A percentile compares a stretch with the other conserved stretches of the same genome.
These are phyloP conservation scores for Endocladia muricata DNA, from an alignment of 31 red algal species.

Conservation along the genomic window DNA sequence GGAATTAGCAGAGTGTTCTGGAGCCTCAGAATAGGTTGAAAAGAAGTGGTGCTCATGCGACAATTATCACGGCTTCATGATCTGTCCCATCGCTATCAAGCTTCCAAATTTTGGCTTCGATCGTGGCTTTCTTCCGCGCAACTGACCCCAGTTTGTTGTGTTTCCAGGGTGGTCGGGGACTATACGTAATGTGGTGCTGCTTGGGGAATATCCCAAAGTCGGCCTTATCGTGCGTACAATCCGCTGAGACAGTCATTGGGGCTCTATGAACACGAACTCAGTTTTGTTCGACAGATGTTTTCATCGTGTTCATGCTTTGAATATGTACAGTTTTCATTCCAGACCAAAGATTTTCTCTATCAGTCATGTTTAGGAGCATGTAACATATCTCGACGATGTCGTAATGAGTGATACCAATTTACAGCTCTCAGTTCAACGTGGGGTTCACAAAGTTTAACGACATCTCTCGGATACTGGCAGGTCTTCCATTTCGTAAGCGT, in stretches of 20 bases:
- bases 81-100: neutral
- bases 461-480: neutral
- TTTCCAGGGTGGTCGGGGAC: neutral
- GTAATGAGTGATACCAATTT: neutral
- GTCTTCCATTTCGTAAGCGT: neutral
- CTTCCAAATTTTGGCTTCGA: neutral
- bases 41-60: constrained; percentile 1
- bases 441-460: neutral
- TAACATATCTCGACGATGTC: neutral
- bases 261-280: neutral
- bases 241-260: neutral
- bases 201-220: neutral
- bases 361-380: neutral
- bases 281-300: neutral
- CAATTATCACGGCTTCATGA: neutral
- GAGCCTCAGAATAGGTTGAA: constrained; percentile 2
- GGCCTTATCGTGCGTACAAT: neutral
- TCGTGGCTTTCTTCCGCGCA: neutral
- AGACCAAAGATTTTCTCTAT: neutral
- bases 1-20: too few relatives aligned
- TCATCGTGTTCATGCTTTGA: neutral
- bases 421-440: neutral
- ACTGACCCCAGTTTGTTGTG: neutral
- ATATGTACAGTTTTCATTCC: neutral
- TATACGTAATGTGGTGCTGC: neutral